These are phyloP conservation scores for Lactifluus echinatus DNA, from an alignment of 768 basidiomycete genomes.

Conservation along the genomic window DNA sequence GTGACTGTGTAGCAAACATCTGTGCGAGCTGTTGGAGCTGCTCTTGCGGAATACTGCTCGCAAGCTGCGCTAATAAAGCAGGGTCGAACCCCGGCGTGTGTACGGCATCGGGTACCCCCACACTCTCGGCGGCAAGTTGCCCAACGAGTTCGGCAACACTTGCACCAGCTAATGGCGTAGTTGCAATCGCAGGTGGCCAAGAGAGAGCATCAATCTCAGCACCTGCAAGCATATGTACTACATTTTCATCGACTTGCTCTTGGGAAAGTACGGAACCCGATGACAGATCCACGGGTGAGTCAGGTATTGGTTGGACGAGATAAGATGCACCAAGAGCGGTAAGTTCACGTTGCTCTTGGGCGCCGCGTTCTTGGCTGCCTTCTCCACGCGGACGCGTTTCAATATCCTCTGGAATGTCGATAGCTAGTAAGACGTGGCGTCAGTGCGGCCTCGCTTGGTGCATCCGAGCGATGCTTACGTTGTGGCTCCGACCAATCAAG, in stretches of 20 bases:
- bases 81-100: constrained; percentile 29
- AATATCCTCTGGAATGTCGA: constrained; percentile 55
- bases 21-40: constrained; percentile 21
- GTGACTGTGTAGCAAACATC: constrained; percentile 22
- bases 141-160: constrained; percentile 67
- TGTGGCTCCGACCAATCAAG: constrained; percentile 80
- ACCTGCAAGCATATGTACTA: constrained; percentile 60
- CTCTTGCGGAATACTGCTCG: constrained; percentile 19
- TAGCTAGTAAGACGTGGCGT: constrained; percentile 34
- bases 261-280: constrained; percentile 41
- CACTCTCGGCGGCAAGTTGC: constrained; percentile 40
- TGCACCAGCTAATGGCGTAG: constrained; percentile 26
- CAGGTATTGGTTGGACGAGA: constrained; percentile 66
- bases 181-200: constrained; percentile 36
- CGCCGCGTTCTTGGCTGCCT: constrained; percentile 56
- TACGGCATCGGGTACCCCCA: constrained; percentile 30
- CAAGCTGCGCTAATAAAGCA: constrained; percentile 6
- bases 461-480: constrained; percentile 42
- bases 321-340: constrained; percentile 70
- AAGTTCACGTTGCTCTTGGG: constrained; percentile 73
- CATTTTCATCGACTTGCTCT: constrained; percentile 58
- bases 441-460: constrained; percentile 10
- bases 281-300: constrained; percentile 64
- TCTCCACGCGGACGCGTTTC: constrained; percentile 50
- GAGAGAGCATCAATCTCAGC: constrained; percentile 58